Evolutionary conservation across 2,329 filamentous ascomycete genomes (phyloP), one percentile per base, ranked within the genome.

Genomic region (Diaporthe sp.): DNA sequence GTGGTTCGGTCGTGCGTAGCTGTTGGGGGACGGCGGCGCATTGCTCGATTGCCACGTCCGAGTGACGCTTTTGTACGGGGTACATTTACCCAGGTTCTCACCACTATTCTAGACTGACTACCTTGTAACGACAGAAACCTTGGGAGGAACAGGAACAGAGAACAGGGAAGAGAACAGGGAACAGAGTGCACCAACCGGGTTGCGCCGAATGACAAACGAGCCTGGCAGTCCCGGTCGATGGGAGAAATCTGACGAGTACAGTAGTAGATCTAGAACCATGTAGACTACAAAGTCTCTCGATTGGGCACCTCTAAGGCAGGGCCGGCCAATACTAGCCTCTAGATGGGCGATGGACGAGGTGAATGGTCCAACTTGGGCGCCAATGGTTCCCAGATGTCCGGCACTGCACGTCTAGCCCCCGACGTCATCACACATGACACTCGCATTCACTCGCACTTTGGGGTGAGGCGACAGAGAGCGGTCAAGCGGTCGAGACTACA

Each of bases 401-500:
- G 46, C 65, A 69, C 37, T 69, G 65, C 65, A 55, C 49, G 34
- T 55, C 46, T 69, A 69, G 65, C 17, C 65, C 49, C 25, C 15
- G 49, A 69, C 65, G 65, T 69, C 65, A 69, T 69, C 65, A 69
- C 65, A 55, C 65, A 69, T 69, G 65, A 69, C 65, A 53, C 49
- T 69, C 31, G 15, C 34, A 31, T n/a, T 42, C 49, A 42, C 46
- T 37, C 31, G 15, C 42, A 15, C 46, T 22, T n/a, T 49, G 61
- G 42, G 22, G 25, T 34, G 42, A 42, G 15, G 22, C 49, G 46
- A 53, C 31, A 39, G 65, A 68, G 65, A 69, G 49, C 65, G 34
- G 65, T 69, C 65, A 55, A 55, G 65, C 34, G 34, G 31, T 53
- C 44, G 31, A 39, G 46, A 37, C 17, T 39, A 39, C 37, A 39